These are phyloP conservation scores for Cichorium intybus DNA, from an alignment of 140 eudicot genomes.

Conservation along the genomic window DNA sequence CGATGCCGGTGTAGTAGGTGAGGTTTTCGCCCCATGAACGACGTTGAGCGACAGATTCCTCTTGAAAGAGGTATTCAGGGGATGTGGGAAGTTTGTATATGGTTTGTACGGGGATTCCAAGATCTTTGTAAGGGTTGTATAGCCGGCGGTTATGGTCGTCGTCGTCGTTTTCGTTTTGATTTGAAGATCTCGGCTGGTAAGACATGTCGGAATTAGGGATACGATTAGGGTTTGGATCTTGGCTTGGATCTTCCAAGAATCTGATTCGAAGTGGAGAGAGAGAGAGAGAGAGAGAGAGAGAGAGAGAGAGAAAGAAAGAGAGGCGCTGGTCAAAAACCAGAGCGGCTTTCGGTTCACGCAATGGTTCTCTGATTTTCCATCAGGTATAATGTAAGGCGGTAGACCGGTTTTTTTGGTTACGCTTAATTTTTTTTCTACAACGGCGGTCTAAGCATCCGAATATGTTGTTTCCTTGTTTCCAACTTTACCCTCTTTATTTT, in stretches of 20 bases:
- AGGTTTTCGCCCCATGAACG: conserved; percentile 81
- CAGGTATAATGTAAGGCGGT: conserved; percentile 26
- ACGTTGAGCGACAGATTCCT: conserved; percentile 61
- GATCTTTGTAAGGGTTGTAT: conserved; percentile 72
- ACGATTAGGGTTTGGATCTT: conserved; percentile 26
- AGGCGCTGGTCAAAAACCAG: not conserved
- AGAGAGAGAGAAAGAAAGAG: not conserved
- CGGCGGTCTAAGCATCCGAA: no score
- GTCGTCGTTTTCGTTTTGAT: conserved; percentile 26
- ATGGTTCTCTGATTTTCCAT: conserved; percentile 32
- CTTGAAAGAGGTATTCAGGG: conserved; percentile 71
- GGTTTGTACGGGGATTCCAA: conserved; percentile 39
- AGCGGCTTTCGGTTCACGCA: conserved; percentile 32
- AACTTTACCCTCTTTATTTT: not conserved
- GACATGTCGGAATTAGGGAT: conserved; percentile 28
- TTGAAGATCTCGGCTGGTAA: conserved; percentile 27
- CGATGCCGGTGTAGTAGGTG: conserved; percentile 74
- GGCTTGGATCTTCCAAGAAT: not conserved
- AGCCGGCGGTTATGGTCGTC: conserved; percentile 28
- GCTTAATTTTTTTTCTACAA: no score
- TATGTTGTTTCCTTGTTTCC: not conserved
- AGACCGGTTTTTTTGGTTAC: conserved; percentile 33
- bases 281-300: conserved; percentile 15
- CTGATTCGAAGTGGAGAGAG: not conserved
- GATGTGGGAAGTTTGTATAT: conserved; percentile 74